Evolutionary conservation across 306 rosid species (phyloP), one percentile per base, ranked within the genome.

Genomic region (Heteromeles arbutifolia): DNA sequence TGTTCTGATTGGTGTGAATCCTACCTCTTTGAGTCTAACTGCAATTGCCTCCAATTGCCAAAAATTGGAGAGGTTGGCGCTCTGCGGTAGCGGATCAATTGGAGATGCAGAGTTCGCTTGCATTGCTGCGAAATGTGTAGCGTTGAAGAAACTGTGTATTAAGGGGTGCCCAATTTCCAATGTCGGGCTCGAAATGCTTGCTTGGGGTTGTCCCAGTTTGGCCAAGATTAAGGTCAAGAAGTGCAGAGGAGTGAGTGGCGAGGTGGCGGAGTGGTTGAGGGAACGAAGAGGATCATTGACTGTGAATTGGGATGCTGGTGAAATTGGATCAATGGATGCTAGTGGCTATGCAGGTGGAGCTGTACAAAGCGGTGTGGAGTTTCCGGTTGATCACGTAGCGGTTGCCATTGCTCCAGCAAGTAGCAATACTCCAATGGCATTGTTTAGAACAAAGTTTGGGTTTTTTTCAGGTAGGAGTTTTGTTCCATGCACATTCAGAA

Each of bases 161-260:
- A 90, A 92, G 70, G 91, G 96, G 59, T 92, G 97, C n/a, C 93
- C 93, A 12, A 84, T 92, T 65, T 88, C 97, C 2, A 85, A 90
- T 74, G 78, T 73, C 25, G 97, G 96, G 76, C 81, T 92, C 7
- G 84, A 88, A 76, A 82, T 88, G 22, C 87, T 90, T 14, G 97
- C 91, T 56, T 84, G 72, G 72, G 96, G 97, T 2, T 92, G 92
- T 59, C 97, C 97, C 28, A 92, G 85, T 84, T 85, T 92, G 86
- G 82, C 90, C 57, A 92, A 92, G 78, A 85, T 92, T 65, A 92
- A 92, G 88, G 92, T 92, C 6, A 92, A 86, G 79, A 90, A 90
- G 80, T 92, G 97, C 69, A 92, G 74, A 72, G 90, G 84, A 52
- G 89, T 90, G 61, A 90, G 87, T n/a, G 83, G 87, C 44, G 87